phyloP scores from a whole-genome alignment of 306 rosid species.

The Begonia masoniana region DNA sequence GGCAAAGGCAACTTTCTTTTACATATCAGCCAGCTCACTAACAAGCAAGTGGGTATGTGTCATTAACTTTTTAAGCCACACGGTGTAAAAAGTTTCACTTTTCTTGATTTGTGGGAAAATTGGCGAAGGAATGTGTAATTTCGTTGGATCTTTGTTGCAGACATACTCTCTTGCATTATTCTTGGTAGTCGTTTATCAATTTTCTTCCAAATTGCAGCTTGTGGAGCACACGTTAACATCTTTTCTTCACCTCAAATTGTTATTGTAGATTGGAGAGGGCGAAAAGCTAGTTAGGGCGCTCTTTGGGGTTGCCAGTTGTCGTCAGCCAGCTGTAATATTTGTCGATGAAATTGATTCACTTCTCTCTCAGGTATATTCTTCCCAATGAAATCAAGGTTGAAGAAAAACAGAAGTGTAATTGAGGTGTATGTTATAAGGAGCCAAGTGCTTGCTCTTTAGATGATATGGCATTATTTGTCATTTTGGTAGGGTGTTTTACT shows the following conservation, averaged over 20 bases:
- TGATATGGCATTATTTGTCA: too few relatives aligned
- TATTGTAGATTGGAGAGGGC: constrained; percentile 87
- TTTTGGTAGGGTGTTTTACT: too few relatives aligned
- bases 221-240: too few relatives aligned
- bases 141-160: background rate
- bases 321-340: constrained; percentile 96
- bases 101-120: too few relatives aligned
- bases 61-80: background rate
- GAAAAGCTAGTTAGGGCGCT: constrained; percentile 94
- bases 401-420: background rate
- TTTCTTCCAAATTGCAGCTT: too few relatives aligned
- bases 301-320: constrained; percentile 94
- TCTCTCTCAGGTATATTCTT: constrained; percentile 73
- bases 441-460: too few relatives aligned
- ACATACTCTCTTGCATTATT: too few relatives aligned
- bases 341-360: constrained; percentile 98
- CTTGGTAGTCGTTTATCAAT: too few relatives aligned
- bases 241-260: background rate
- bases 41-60: constrained; percentile 93
- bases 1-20: constrained; percentile 96
- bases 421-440: too few relatives aligned
- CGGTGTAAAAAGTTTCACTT: too few relatives aligned
- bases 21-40: constrained; percentile 89
- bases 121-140: too few relatives aligned
- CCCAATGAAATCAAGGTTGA: constrained; percentile 5